A percentile compares a stretch with the other conserved stretches of the same genome.
phyloP scores from a whole-genome alignment of 768 basidiomycete species.

The Boletus pseudopeckii region DNA sequence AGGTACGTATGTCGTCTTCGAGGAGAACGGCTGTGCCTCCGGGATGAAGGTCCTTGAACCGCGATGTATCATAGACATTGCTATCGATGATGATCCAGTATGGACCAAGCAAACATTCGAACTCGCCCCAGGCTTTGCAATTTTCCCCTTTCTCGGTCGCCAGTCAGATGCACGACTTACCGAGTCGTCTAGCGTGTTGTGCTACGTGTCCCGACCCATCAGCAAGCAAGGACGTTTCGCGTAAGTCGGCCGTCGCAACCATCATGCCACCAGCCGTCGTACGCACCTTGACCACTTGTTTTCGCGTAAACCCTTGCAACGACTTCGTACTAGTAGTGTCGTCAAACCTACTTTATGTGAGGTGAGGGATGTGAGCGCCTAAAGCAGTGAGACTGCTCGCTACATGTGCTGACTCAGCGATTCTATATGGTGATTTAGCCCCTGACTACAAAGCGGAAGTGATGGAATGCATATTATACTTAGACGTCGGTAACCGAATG shows the following conservation, averaged over 20 bases:
- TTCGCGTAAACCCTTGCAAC: slow-evolving; percentile 47
- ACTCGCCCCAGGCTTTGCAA: too few species aligned
- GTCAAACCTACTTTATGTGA: too few species aligned
- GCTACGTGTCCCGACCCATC: slow-evolving; percentile 39
- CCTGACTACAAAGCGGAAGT: neutral
- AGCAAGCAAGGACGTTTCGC: neutral
- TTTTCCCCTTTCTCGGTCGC: neutral
- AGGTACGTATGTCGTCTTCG: too few species aligned
- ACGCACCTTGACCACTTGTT: slow-evolving; percentile 68
- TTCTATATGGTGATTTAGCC: neutral
- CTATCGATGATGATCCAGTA: slow-evolving; percentile 44
- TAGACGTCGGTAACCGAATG: neutral
- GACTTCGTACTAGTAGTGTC: too few species aligned
- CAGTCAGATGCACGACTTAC: slow-evolving; percentile 32
- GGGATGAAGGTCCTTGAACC: slow-evolving; percentile 49
- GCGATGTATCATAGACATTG: slow-evolving; percentile 78
- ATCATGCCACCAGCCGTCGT: neutral
- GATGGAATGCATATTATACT: too few species aligned
- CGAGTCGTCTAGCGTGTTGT: slow-evolving; percentile 75
- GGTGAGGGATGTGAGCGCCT: too few species aligned
- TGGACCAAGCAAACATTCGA: neutral
- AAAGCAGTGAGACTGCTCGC: neutral
- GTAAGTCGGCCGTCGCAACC: neutral
- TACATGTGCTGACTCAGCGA: neutral
- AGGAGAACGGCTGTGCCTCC: too few species aligned